Base-by-base conservation (phyloP, 129 eudicot species). In the Chrysanthemum lavandulifolium region DNA sequence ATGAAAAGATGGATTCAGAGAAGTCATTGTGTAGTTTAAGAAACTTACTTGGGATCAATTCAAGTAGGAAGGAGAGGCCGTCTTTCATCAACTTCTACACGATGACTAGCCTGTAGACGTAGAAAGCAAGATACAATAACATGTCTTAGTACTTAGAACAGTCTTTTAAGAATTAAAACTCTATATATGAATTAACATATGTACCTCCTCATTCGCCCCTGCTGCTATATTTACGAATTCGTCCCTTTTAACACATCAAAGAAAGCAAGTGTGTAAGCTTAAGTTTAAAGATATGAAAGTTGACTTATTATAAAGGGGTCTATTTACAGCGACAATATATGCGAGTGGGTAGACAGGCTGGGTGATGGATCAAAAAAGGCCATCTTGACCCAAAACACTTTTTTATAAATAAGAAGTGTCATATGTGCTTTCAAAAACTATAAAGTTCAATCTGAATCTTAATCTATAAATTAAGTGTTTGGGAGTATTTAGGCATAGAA, bases 201-300 rank as follows among this genome's bases (percentile, higher is more conserved):
- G 11, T 69, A 95, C 97, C 91, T 90, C 99, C 67, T 86, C 97
- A 80, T 88, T 86, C 50, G 97, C 99, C 73, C 96, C 97, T 13
- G 97, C 96, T 73, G 99, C 85, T 82, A 95, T 95, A 73, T 90
- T 76, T 70, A 95, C 77, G 57, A 90, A 90, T 54, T 73, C 72
- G 54, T 90, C 97, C 76, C 79, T 86, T 48, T 58, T 13, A 4
- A 63, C 51, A 61, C 6, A 14, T 36, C 33, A 61, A 57, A 48
- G n/a, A 53, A 61, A 67, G 3, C 3, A 61, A 63, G 58, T 48
- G 56, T 75, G 49, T 49, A 54, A 53, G 21, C 60, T 61, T 47
- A 63, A 10, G 47, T 40, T 29, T 4, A 33, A 48, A n/a, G 10
- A 69, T 4, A 27, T 15, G 21, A 58, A n/a, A 58, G 13, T 6